A percentile compares a stretch with the other conserved stretches of the same genome.
Evolutionary conservation across 371 early-diverging fungal species (phyloP).

Genomic region (Synchytrium microbalum): DNA sequence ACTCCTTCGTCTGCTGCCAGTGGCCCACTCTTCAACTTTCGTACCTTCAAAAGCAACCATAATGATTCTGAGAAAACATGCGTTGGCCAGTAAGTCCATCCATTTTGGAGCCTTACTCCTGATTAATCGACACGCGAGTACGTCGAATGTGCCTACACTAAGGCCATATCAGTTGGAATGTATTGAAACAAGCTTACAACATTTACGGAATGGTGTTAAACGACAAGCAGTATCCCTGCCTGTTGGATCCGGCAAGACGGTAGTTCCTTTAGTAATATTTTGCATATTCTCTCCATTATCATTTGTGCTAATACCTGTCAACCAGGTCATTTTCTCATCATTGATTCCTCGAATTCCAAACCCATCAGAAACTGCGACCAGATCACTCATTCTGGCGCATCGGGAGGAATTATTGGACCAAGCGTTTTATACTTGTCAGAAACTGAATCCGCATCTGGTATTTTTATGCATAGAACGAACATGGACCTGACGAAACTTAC

Average conservation of each 20-base stretch:
- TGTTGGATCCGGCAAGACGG: slow-evolving; percentile 83
- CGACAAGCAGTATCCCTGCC: slow-evolving; percentile 48
- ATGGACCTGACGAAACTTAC: not conserved
- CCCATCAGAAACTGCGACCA: slow-evolving; percentile 58
- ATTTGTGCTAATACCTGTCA: not conserved
- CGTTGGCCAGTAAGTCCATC: no score
- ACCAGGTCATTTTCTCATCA: slow-evolving; percentile 71
- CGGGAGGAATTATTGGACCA: slow-evolving; percentile 79
- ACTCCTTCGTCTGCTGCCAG: no score
- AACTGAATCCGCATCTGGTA: slow-evolving; percentile 48
- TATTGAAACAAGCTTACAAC: slow-evolving; percentile 51
- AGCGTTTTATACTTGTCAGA: slow-evolving; percentile 57
- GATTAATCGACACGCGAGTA: no score
- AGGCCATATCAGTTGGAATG: slow-evolving; percentile 77
- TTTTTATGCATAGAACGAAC: not conserved
- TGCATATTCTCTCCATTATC: not conserved
- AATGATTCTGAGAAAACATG: no score
- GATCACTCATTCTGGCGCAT: slow-evolving; percentile 74
- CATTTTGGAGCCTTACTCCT: no score
- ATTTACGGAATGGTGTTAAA: slow-evolving; percentile 42
- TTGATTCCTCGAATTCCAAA: slow-evolving; percentile 59
- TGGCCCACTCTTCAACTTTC: no score
- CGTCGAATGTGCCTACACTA: slow-evolving; percentile 4
- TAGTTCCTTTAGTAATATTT: slow-evolving; percentile 20
- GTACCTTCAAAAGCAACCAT: no score